Base-by-base conservation (phyloP, 768 basidiomycete species). In the Mycena haematopus region DNA sequence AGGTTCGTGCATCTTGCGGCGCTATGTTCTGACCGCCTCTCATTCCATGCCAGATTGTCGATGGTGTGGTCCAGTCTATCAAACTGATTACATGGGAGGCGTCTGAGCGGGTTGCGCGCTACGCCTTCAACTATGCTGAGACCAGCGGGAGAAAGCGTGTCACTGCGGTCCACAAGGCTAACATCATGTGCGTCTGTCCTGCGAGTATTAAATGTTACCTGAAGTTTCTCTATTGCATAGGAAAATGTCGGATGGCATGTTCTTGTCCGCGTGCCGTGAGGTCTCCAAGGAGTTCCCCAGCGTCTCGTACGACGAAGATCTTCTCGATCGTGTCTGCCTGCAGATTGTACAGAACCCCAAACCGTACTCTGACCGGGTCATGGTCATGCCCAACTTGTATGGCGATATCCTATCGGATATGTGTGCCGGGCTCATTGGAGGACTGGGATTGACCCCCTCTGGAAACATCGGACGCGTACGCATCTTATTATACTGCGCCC, bases 181-280 rank as follows among this genome's bases (percentile, higher is more conserved):
- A 96, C 74, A 98, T 99, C 82, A 99, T 99, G 96, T 95, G 66
- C 61, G 91, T 78, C 21, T 24, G 46, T 60, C 35, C 33, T 6
- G 51, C 42, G 22, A 33, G 40, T 29, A 35, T 35, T 59, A 52
- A 60, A 33, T 56, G 42, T 72, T 10, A 71, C 54, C 53, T 53
- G 27, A 59, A 17, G 31, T 36, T 44, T n/a, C 27, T 31, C 11
- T 3, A 25, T 59, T 25, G 17, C 9, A 24, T 72, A 97, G 95
- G 95, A 98, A 98, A 89, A 95, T 99, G 92, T 99, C 96, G 21
- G 97, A 99, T 75, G 97, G 97, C 64, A 97, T 99, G 95, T 99
- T 99, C 85, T 81, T 99, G 77, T 91, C 93, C 42, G 97, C 97
- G 24, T 99, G 97, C 78, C 90, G 97, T 58, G 90, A 94, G 69